Conservation (phyloP, 495 filamentous ascomycete species). For the Tuber magnatum region DNA sequence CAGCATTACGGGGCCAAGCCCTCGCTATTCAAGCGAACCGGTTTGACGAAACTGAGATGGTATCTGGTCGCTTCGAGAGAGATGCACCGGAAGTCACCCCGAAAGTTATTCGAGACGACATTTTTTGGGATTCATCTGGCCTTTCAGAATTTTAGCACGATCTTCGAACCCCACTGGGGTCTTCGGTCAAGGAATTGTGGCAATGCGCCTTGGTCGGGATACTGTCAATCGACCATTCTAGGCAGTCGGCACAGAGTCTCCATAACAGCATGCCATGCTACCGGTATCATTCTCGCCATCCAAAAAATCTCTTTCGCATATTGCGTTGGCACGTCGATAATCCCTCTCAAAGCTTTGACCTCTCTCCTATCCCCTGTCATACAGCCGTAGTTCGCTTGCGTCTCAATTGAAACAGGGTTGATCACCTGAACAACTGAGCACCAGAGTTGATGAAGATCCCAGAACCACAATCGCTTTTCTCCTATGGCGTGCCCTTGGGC, state of each 20-base stretch:
- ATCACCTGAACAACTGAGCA: slow-evolving; percentile 36
- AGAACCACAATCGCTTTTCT: slow-evolving; percentile 15
- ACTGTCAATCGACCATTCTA: neutral
- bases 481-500: slow-evolving; percentile 13
- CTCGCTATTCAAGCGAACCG: neutral
- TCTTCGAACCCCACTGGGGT: neutral
- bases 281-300: neutral
- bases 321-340: neutral
- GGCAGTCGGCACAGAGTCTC: neutral
- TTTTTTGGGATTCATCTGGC: neutral
- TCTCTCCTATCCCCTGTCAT: slow-evolving; percentile 35
- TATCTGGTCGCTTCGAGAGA: neutral
- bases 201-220: neutral
- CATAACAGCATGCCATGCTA: neutral
- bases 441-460: slow-evolving; percentile 14
- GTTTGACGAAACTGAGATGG: neutral
- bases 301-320: neutral
- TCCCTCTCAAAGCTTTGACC: slow-evolving; percentile 32
- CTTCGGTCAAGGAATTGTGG: neutral
- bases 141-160: neutral
- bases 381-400: slow-evolving; percentile 38
- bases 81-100: neutral
- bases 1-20: neutral
- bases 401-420: slow-evolving; percentile 30
- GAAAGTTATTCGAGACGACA: neutral